Base-by-base conservation (phyloP, 805 yeast genomes). In the Yarrowia osloensis region DNA sequence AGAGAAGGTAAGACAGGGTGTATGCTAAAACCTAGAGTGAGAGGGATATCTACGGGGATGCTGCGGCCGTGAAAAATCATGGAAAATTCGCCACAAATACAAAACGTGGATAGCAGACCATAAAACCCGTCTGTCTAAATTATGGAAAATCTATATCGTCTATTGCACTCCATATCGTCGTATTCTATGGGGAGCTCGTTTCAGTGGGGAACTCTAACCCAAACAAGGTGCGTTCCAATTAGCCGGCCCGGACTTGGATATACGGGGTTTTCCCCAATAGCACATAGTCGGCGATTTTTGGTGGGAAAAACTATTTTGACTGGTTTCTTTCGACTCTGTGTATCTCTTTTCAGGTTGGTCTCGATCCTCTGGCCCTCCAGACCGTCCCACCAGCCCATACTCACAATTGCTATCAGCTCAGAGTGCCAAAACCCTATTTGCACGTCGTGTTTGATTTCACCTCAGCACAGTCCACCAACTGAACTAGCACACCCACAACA, bases 361-460 rank as follows among this genome's bases (percentile, higher is more conserved):
- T n/a, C n/a, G n/a, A n/a, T n/a, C n/a, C n/a, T n/a, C n/a, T n/a
- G n/a, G n/a, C n/a, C n/a, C n/a, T n/a, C n/a, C n/a, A n/a, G n/a
- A n/a, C n/a, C n/a, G n/a, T n/a, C n/a, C n/a, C n/a, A n/a, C n/a
- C n/a, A n/a, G n/a, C n/a, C n/a, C n/a, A n/a, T n/a, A n/a, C n/a
- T n/a, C 22, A 39, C 6, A 21, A 22, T 13, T 44, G 49, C 26
- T 19, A 44, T 40, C 24, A 12, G 24, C 26, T 40, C 26, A 22
- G 19, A 9, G 19, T 24, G 29, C 31, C 29, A 24, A 49, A 50
- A 50, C 57, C 28, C 33, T 31, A 50, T 31, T 19, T n/a, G 28
- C 22, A 15, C 57, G 57, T 33, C 40, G 57, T 50, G 57, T 50
- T 33, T 50, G 57, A 50, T 50, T 50, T 50, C 62, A 24, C 62